Evolutionary conservation across 2,329 filamentous ascomycete genomes (phyloP).

Genomic region (Sclerotinia subarctica): DNA sequence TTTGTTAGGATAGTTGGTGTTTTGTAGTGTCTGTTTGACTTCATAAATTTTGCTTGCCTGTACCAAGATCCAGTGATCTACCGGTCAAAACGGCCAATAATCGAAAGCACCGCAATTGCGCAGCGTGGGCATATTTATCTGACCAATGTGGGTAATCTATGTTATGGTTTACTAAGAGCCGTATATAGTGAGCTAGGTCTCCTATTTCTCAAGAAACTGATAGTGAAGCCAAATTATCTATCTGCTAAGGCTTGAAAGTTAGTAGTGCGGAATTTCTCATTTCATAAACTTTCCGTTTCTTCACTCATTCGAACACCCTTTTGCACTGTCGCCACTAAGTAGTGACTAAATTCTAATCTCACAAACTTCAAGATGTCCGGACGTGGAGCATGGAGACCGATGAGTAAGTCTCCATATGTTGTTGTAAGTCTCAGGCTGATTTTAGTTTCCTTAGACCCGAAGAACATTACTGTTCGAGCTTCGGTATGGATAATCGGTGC

Average conservation of each 20-base stretch:
- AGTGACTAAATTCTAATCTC: not conserved
- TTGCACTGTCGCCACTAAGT: not conserved
- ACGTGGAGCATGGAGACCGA: conserved; percentile 12
- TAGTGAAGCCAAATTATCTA: not conserved
- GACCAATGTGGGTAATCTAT: not conserved
- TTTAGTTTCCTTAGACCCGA: not conserved
- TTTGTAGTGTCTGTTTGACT: not conserved
- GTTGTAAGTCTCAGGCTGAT: not conserved
- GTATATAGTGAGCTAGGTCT: conserved; percentile 15
- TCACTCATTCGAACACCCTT: conserved; percentile 8
- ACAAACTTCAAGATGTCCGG: conserved; percentile 8
- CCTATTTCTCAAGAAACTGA: not conserved
- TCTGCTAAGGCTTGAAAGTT: conserved; percentile 10
- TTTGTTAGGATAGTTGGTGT: not conserved
- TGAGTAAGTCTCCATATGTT: conserved; percentile 12
- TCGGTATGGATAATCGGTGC: conserved; percentile 12
- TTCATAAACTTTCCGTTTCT: conserved; percentile 9
- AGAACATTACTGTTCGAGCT: conserved; percentile 18
- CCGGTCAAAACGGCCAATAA: not conserved
- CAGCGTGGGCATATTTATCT: not conserved
- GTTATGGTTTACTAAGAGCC: not conserved
- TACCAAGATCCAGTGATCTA: not conserved
- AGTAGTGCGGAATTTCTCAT: not conserved
- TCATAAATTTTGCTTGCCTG: not conserved
- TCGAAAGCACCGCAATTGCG: not conserved